Evolutionary conservation across 257 asterid genomes (phyloP), one percentile per base, ranked within the genome.

Genomic region (Dorcoceras hygrometricum): DNA sequence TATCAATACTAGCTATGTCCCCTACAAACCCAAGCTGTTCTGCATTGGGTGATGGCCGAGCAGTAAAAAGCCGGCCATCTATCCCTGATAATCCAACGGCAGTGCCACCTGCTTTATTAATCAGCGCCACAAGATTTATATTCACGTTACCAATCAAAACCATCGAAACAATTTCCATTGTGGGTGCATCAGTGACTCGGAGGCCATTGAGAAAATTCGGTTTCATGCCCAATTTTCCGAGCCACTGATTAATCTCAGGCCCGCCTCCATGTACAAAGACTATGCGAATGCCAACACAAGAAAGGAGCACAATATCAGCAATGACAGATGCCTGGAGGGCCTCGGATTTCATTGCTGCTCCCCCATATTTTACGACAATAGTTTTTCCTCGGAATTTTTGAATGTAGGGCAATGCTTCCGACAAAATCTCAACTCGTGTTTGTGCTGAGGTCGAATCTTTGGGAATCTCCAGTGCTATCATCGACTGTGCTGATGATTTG

Each of bases 81-180:
- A 87, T 86, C 11, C 96, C 96, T 3, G 83, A 87, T 34, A 90
- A 57, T 20, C 97, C 97, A 2, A 90, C 95, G 0, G 96, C 96
- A 32, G 95, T 82, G 28, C 88, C 95, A 28, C 94, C 91, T 0
- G 91, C 94, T 77, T 86, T 84, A 82, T 90, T 88, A 80, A 87
- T 86, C 68, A 89, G 71, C 1, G 96, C 77, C 16, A 90, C 96
- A 18, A 90, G 90, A 48, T 84, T 72, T 50, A 82, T 87, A 54
- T 90, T 90, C 66, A 90, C 95, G 69, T 87, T 87, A 18, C 94
- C 94, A 11, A 83, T 89, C 55, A 87, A 73, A 25, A 90, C 97
- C 97, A 86, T 90, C 0, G 93, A 89, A 26, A 89, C 96, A 24
- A 89, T 81, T 74, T 90, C 95, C 91, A 87, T 86, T 32, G 97